Percentiles rank a stretch among this genome's conserved stretches.
Conservation (phyloP, 2,329 filamentous ascomycete species). For the Fusarium dimerum region DNA sequence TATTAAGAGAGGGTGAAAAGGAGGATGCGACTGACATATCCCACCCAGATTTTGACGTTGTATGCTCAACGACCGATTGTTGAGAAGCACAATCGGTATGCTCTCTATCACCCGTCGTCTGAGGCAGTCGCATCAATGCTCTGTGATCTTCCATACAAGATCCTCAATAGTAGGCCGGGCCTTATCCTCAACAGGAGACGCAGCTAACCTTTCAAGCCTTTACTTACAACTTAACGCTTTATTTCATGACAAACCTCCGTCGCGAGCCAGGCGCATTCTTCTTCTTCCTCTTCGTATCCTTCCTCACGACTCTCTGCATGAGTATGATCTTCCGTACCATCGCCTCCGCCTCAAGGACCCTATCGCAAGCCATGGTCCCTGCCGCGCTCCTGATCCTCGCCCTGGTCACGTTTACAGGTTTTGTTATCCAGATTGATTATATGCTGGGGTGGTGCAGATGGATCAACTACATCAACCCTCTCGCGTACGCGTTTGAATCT, state of each 20-base stretch:
- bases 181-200: background rate
- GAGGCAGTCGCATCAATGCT: slow-evolving; percentile 37
- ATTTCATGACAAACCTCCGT: slow-evolving; percentile 49
- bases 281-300: slow-evolving; percentile 45
- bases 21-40: background rate
- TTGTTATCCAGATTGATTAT: slow-evolving; percentile 40
- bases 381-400: slow-evolving; percentile 38
- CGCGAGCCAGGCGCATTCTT: slow-evolving; percentile 48
- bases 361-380: slow-evolving; percentile 45
- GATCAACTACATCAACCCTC: slow-evolving; percentile 66
- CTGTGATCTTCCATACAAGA: slow-evolving; percentile 43
- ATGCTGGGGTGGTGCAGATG: slow-evolving; percentile 67
- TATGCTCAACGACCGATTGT: slow-evolving; percentile 36
- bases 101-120: slow-evolving; percentile 35
- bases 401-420: slow-evolving; percentile 45
- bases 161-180: slow-evolving; percentile 23
- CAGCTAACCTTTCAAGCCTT: slow-evolving; percentile 21
- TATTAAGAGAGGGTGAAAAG: slow-evolving; percentile 26
- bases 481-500: slow-evolving; percentile 65
- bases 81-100: slow-evolving; percentile 38
- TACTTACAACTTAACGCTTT: slow-evolving; percentile 46
- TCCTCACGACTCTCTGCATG: slow-evolving; percentile 35
- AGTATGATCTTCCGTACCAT: slow-evolving; percentile 47
- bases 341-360: slow-evolving; percentile 50
- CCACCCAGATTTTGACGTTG: slow-evolving; percentile 27